These are phyloP conservation scores for Mortierella antarctica DNA, from an alignment of 192 early-diverging fungal species.

Conservation along the genomic window DNA sequence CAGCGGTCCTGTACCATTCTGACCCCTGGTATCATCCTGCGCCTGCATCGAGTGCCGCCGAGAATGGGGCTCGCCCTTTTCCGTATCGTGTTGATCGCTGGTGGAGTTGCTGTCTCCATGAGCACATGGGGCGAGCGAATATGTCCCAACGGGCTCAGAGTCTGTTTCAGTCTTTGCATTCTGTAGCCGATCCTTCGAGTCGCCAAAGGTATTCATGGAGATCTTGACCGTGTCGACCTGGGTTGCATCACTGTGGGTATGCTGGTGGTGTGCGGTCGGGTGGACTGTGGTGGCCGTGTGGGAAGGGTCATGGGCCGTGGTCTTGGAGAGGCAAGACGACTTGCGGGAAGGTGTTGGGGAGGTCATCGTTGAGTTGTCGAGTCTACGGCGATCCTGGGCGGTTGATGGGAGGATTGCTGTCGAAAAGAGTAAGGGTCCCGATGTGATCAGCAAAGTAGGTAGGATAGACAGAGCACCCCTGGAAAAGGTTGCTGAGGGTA, in stretches of 20 bases:
- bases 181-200: not conserved
- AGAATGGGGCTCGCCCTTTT: conserved; percentile 1
- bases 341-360: conserved; percentile 17
- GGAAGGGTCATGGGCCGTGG: conserved; percentile 13
- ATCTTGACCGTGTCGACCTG: not conserved
- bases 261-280: not conserved
- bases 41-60: not conserved
- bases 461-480: no score
- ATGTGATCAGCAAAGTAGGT: no score
- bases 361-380: not conserved
- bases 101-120: not conserved
- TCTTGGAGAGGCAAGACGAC: conserved; percentile 14
- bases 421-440: no score
- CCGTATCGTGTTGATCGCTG: conserved; percentile 9
- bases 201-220: not conserved
- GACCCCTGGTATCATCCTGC: conserved; percentile 3
- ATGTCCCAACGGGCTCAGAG: conserved; percentile 18
- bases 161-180: not conserved
- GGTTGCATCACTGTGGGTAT: conserved; percentile 4
- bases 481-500: no score
- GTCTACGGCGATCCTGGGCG: not conserved
- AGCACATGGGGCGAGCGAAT: conserved; percentile 1
- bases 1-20: conserved; percentile 6
- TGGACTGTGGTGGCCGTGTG: conserved; percentile 4
- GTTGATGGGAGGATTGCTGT: not conserved